These are phyloP conservation scores for Moricandia arvensis DNA, from an alignment of 345 rosid genomes.

Conservation along the genomic window DNA sequence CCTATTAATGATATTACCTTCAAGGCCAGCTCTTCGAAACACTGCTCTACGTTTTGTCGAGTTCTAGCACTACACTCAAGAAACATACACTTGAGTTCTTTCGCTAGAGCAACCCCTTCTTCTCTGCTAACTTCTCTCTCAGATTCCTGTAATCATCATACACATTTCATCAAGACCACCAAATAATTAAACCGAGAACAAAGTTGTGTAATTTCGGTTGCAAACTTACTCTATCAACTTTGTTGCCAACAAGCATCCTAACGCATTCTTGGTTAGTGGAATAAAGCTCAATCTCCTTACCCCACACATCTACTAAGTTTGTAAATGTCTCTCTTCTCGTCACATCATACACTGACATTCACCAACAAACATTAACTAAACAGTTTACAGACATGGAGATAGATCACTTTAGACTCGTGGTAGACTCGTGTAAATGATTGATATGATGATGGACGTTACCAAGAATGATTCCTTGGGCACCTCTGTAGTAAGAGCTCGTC, in stretches of 20 bases:
- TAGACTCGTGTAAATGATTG: background rate
- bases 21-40: conserved; percentile 87
- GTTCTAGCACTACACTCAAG: conserved; percentile 95
- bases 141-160: conserved; percentile 56
- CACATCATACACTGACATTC: conserved; percentile 76
- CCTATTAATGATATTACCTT: conserved; percentile 47
- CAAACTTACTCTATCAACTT: conserved; percentile 80
- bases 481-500: conserved; percentile 91
- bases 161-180: conserved; percentile 5
- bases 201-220: background rate
- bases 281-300: conserved; percentile 85
- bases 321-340: conserved; percentile 86
- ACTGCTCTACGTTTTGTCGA: conserved; percentile 77
- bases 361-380: conserved; percentile 9
- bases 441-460: conserved; percentile 47
- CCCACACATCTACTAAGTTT: conserved; percentile 86
- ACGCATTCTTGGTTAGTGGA: conserved; percentile 79
- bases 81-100: conserved; percentile 68
- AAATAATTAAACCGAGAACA: background rate
- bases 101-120: conserved; percentile 78
- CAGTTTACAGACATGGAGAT: background rate
- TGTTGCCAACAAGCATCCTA: conserved; percentile 94
- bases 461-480: conserved; percentile 90
- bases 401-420: background rate
- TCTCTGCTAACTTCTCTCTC: conserved; percentile 85